phyloP scores from a whole-genome alignment of 2,329 filamentous ascomycete species.

The Cordyceps farinosa region DNA sequence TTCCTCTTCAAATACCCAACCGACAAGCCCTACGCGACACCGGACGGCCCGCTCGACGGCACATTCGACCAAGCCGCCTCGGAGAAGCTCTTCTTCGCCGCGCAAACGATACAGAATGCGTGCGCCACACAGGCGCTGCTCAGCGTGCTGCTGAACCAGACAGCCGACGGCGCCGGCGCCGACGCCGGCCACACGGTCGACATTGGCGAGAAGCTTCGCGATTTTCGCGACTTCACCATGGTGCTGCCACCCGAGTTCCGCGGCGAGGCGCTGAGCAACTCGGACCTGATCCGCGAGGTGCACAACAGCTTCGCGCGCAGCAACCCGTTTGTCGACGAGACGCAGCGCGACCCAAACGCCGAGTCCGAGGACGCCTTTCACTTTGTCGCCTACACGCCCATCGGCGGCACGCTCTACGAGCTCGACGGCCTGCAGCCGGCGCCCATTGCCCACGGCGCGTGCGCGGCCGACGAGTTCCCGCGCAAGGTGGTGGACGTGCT shows the following conservation, averaged over 20 bases:
- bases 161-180: conserved; percentile 42
- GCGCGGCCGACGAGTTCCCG: conserved; percentile 64
- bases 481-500: conserved; percentile 80
- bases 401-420: conserved; percentile 82
- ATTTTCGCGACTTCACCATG: conserved; percentile 86
- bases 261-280: conserved; percentile 59
- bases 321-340: conserved; percentile 92
- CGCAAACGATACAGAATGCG: conserved; percentile 97
- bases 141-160: conserved; percentile 85
- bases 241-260: conserved; percentile 72
- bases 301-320: conserved; percentile 89
- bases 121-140: conserved; percentile 95
- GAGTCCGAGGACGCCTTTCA: conserved; percentile 89
- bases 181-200: conserved; percentile 46
- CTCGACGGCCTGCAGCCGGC: conserved; percentile 91
- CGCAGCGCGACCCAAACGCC: conserved; percentile 58
- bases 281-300: conserved; percentile 67
- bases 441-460: conserved; percentile 83
- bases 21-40: conserved; percentile 57
- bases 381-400: conserved; percentile 89
- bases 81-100: conserved; percentile 84
- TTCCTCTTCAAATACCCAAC: conserved; percentile 96
- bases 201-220: conserved; percentile 65
- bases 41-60: conserved; percentile 72
- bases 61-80: conserved; percentile 72